A percentile compares a stretch with the other conserved stretches of the same genome.
These are phyloP conservation scores for Auricularia sp. DNA, from an alignment of 768 basidiomycete species.

Conservation along the genomic window DNA sequence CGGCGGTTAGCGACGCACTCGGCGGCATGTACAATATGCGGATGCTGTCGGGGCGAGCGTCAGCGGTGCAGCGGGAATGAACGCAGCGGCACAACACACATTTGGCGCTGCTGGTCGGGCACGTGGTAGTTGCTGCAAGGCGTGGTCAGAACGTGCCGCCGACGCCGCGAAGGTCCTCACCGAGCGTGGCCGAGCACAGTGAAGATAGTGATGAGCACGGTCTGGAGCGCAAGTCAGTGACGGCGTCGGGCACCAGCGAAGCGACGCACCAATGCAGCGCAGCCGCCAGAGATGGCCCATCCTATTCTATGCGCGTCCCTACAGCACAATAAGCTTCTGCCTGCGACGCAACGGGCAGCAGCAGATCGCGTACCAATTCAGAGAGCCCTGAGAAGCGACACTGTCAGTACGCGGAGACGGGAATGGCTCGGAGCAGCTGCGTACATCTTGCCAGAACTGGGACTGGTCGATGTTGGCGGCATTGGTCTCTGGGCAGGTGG, in stretches of 20 bases:
- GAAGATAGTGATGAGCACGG: not conserved
- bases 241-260: not conserved
- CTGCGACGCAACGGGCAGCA: not conserved
- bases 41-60: conserved; percentile 18
- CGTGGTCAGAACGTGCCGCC: conserved; percentile 9
- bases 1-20: not conserved
- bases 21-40: conserved; percentile 79
- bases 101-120: conserved; percentile 66
- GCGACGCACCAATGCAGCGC: not conserved
- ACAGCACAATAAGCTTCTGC: too few species aligned
- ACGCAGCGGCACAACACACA: conserved; percentile 35
- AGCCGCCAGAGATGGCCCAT: not conserved
- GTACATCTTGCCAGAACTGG: conserved; percentile 8
- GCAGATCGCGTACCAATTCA: not conserved
- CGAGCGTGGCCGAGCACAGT: not conserved
- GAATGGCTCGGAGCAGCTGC: not conserved
- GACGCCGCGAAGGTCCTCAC: not conserved
- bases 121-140: conserved; percentile 45
- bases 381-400: not conserved
- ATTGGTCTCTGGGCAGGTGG: conserved; percentile 4
- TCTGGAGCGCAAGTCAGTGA: not conserved
- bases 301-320: not conserved
- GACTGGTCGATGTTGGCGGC: conserved; percentile 8
- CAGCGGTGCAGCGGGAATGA: not conserved
- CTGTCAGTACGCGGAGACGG: not conserved